These are phyloP conservation scores for Naegleria gruberi DNA, from an alignment of 208 protist genomes.

Conservation along the genomic window DNA sequence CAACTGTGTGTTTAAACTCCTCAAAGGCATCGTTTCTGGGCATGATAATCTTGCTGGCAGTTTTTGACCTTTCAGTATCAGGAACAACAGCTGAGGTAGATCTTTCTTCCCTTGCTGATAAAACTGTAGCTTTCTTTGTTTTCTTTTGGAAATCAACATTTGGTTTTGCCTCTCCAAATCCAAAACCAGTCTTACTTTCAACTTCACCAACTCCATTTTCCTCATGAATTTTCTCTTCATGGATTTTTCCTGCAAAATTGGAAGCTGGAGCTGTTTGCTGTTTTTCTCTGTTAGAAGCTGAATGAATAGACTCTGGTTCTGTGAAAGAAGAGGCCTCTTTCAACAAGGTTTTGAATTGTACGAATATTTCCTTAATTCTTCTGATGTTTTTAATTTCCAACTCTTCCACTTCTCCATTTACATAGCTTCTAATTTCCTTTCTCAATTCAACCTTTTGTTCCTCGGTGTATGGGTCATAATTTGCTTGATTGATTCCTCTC, in stretches of 20 bases:
- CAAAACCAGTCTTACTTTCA: slow-evolving; percentile 1
- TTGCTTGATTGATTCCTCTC: slow-evolving; percentile 29
- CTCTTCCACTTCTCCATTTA: slow-evolving; percentile 51
- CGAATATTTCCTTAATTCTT: slow-evolving; percentile 71
- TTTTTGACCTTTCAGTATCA: background rate
- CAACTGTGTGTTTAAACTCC: slow-evolving; percentile 50
- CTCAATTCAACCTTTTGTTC: slow-evolving; percentile 58
- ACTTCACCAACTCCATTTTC: slow-evolving; percentile 7
- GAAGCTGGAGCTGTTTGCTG: background rate
- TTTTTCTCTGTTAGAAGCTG: background rate
- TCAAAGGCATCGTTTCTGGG: slow-evolving; percentile 53
- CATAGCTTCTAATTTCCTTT: slow-evolving; percentile 52
- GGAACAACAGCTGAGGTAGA: background rate
- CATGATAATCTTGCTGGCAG: background rate
- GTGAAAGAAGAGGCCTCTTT: background rate
- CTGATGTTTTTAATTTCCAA: slow-evolving; percentile 57
- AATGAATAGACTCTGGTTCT: background rate
- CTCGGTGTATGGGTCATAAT: slow-evolving; percentile 49
- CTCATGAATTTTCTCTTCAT: background rate
- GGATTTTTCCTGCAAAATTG: background rate
- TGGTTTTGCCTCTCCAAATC: background rate
- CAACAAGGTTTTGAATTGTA: slow-evolving; percentile 49
- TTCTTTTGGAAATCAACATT: background rate
- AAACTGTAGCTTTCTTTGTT: background rate
- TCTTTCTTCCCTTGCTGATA: background rate